Evolutionary conservation across 139 green algal species (phyloP).

Genomic region (Coelastrella sp.): DNA sequence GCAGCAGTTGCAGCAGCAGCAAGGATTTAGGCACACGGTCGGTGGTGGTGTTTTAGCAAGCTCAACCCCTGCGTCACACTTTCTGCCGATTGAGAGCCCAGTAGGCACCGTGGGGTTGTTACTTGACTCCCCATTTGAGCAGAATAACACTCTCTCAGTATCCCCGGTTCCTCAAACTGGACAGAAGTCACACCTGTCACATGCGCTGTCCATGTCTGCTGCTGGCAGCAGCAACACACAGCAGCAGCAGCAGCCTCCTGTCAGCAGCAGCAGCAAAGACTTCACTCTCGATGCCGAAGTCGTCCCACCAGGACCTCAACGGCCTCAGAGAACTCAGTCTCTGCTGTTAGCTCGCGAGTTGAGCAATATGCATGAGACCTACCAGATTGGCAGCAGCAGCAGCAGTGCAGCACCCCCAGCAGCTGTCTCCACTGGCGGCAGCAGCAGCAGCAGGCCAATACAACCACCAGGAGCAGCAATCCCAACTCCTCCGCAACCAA

Average conservation of each 20-base stretch:
- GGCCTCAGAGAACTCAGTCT: not conserved
- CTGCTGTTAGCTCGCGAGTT: not conserved
- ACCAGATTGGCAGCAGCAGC: not conserved
- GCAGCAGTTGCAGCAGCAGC: not conserved
- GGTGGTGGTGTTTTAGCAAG: not conserved
- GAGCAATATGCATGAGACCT: not conserved
- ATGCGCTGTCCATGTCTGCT: not conserved
- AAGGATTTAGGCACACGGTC: not conserved
- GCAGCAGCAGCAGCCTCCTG: not conserved
- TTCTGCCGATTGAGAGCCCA: not conserved
- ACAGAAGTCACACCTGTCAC: not conserved
- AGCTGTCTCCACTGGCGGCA: not conserved
- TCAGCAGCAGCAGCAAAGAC: slow-evolving; percentile 1
- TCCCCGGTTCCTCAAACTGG: not conserved
- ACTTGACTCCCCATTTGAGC: not conserved
- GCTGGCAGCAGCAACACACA: not conserved
- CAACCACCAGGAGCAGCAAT: not conserved
- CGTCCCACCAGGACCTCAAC: not conserved
- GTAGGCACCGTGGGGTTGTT: not conserved
- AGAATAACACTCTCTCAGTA: not conserved
- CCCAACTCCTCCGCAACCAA: not conserved
- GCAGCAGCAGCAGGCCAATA: not conserved
- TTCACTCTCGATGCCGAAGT: slow-evolving; percentile 3
- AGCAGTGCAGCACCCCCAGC: not conserved
- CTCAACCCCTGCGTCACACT: not conserved